These are phyloP conservation scores for Epichloe sibirici DNA, from an alignment of 2,329 filamentous ascomycete species.

Conservation along the genomic window DNA sequence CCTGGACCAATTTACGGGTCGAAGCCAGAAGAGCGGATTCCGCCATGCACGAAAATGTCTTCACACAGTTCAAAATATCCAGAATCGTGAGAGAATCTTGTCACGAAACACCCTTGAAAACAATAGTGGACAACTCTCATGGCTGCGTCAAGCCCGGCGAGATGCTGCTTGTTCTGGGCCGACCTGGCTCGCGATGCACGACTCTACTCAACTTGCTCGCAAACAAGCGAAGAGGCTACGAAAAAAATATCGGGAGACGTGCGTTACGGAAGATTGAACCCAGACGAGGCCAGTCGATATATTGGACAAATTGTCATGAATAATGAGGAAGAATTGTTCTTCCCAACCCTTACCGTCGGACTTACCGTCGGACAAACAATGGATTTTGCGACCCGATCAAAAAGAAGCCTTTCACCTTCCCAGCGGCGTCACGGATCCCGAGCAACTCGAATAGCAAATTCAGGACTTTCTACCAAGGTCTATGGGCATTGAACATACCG, in stretches of 20 bases:
- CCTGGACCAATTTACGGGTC: slow-evolving; percentile 53
- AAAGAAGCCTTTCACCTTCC: slow-evolving; percentile 41
- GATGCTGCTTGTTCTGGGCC: slow-evolving; percentile 58
- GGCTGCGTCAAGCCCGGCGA: slow-evolving; percentile 62
- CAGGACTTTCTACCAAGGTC: slow-evolving; percentile 44
- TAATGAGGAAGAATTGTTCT: slow-evolving; percentile 54
- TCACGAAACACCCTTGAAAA: slow-evolving; percentile 46
- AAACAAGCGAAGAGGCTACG: slow-evolving; percentile 50
- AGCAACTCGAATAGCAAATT: slow-evolving; percentile 31
- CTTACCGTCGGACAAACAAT: slow-evolving; percentile 61
- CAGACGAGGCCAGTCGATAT: slow-evolving; percentile 35
- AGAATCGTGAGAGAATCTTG: slow-evolving; percentile 39
- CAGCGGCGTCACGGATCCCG: slow-evolving; percentile 24
- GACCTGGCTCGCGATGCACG: slow-evolving; percentile 58
- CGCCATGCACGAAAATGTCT: slow-evolving; percentile 52
- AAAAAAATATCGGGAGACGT: slow-evolving; percentile 45
- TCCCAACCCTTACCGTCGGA: slow-evolving; percentile 57
- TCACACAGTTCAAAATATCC: slow-evolving; percentile 45
- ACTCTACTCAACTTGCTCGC: slow-evolving; percentile 58
- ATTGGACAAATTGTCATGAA: slow-evolving; percentile 54
- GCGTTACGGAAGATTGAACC: slow-evolving; percentile 39
- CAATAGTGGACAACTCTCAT: slow-evolving; percentile 51
- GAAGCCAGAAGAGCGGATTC: slow-evolving; percentile 48
- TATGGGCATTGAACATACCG: slow-evolving; percentile 46
- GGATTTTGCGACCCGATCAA: slow-evolving; percentile 53